phyloP scores from a whole-genome alignment of 805 yeast genomes.

The Starmerella asiatica region DNA sequence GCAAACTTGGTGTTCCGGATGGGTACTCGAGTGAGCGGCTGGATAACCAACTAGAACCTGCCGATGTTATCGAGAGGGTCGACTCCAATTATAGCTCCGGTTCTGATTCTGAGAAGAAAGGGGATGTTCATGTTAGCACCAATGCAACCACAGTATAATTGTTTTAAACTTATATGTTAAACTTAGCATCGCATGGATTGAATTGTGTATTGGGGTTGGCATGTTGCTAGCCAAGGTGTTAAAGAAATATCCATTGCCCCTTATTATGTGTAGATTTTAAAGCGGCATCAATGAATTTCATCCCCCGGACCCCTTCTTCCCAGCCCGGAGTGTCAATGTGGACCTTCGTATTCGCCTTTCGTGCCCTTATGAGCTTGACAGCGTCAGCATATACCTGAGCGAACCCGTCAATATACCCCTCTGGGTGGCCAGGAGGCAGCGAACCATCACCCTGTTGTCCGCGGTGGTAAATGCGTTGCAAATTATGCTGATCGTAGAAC shows the following conservation, averaged over 20 bases:
- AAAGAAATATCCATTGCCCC: background rate
- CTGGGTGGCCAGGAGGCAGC: conserved; percentile 6
- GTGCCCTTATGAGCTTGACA: background rate
- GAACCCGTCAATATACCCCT: conserved; percentile 4
- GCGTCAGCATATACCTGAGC: conserved; percentile 2
- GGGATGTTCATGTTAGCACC: no score
- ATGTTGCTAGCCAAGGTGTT: background rate
- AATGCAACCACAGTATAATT: no score
- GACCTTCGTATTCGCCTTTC: background rate
- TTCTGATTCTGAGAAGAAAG: no score
- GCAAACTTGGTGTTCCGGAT: conserved; percentile 1
- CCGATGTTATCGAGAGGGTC: no score
- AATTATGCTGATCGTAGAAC: background rate
- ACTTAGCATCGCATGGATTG: no score
- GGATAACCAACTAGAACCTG: background rate
- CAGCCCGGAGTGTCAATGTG: conserved; percentile 1
- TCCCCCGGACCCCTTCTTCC: conserved; percentile 1
- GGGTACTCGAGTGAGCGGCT: background rate
- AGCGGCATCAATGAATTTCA: conserved; percentile 3
- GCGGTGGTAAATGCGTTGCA: background rate
- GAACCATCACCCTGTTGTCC: conserved; percentile 1
- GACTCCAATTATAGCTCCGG: no score
- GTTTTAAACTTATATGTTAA: no score
- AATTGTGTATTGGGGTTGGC: background rate
- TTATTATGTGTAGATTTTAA: background rate